A percentile compares a stretch with the other conserved stretches of the same genome.
These are phyloP conservation scores for Funneliformis caledonium DNA, from an alignment of 371 early-diverging fungal species.

Conservation along the genomic window DNA sequence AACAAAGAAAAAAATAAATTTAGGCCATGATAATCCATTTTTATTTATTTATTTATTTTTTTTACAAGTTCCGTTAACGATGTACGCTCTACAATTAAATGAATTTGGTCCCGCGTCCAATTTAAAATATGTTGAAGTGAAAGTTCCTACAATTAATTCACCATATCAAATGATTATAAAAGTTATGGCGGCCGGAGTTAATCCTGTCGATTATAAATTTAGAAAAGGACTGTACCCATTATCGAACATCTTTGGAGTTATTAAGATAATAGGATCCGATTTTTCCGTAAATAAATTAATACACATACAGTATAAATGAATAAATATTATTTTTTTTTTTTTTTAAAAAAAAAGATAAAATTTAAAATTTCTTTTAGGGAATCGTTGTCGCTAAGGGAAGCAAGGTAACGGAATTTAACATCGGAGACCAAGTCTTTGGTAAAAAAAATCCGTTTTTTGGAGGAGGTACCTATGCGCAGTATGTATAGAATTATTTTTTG, in stretches of 20 bases:
- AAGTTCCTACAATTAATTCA: neutral
- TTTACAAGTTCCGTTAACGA: neutral
- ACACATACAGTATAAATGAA: too few species aligned
- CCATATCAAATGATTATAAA: slow-evolving; percentile 57
- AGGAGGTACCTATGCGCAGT: slow-evolving; percentile 58
- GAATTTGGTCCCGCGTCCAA: neutral
- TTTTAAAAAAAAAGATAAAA: neutral
- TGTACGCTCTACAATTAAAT: slow-evolving; percentile 12
- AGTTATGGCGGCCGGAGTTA: slow-evolving; percentile 63
- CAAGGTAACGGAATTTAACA: slow-evolving; percentile 48
- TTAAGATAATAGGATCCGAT: neutral
- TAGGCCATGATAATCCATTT: too few species aligned
- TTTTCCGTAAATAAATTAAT: slow-evolving; percentile 1
- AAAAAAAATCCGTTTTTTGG: slow-evolving; percentile 39
- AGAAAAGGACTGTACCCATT: neutral
- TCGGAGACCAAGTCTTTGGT: slow-evolving; percentile 63
- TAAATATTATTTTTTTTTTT: neutral
- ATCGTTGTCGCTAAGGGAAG: slow-evolving; percentile 49
- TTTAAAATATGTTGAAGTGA: slow-evolving; percentile 7
- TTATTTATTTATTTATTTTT: too few species aligned
- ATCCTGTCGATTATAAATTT: slow-evolving; percentile 65
- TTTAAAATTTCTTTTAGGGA: slow-evolving; percentile 47
- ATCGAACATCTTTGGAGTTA: neutral
- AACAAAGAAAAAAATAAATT: too few species aligned
- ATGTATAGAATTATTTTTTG: slow-evolving; percentile 27